Conservation (phyloP, 2,329 filamentous ascomycete genomes). For the Pseudogymnoascus verrucosus region DNA sequence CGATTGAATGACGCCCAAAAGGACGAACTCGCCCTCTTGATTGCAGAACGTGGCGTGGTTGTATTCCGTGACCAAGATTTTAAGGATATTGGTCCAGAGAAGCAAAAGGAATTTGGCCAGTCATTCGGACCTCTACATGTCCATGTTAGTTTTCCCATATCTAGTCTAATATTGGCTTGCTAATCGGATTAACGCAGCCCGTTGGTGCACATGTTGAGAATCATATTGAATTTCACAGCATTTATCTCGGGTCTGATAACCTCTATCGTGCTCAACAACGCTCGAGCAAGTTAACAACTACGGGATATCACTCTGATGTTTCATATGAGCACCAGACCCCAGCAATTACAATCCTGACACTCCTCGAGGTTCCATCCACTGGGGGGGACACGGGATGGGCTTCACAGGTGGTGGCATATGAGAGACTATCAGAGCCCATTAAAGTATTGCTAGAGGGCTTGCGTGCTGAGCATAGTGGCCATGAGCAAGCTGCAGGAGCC, state of each 20-base stretch:
- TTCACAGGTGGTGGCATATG: conserved; percentile 70
- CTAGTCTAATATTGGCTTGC: background rate
- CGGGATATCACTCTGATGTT: conserved; percentile 82
- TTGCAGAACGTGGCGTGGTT: conserved; percentile 39
- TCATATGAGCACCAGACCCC: conserved; percentile 81
- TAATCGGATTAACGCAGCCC: conserved; percentile 24
- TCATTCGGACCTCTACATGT: conserved; percentile 77
- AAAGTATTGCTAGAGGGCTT: conserved; percentile 70
- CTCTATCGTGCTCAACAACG: conserved; percentile 31
- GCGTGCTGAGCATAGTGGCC: conserved; percentile 67
- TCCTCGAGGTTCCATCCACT: conserved; percentile 66
- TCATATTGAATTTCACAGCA: conserved; percentile 38
- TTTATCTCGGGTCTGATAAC: conserved; percentile 40
- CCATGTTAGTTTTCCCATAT: conserved; percentile 33
- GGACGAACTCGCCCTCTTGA: conserved; percentile 42
- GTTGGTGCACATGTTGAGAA: conserved; percentile 37
- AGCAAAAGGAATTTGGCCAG: conserved; percentile 57
- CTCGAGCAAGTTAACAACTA: conserved; percentile 48
- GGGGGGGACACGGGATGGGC: conserved; percentile 79
- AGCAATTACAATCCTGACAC: conserved; percentile 77
- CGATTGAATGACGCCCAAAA: conserved; percentile 37
- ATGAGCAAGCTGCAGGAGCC: conserved; percentile 67
- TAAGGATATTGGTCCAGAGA: conserved; percentile 55
- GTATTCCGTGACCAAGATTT: conserved; percentile 67
- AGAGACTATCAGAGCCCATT: conserved; percentile 68